These are phyloP conservation scores for Lachnellula suecica DNA, from an alignment of 2,329 filamentous ascomycete species.

Conservation along the genomic window DNA sequence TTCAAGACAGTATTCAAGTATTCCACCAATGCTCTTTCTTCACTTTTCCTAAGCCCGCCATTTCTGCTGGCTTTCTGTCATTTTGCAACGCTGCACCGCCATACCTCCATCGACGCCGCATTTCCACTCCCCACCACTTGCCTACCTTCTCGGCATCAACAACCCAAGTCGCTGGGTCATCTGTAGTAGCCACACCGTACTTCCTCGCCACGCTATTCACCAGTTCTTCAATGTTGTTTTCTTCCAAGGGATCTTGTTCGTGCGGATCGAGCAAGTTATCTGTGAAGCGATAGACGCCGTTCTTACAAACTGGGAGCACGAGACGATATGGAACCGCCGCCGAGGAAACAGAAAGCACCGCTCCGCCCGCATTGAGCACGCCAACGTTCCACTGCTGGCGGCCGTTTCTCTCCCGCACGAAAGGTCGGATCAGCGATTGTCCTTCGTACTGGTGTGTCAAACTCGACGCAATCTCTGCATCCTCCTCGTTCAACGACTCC, in stretches of 20 bases:
- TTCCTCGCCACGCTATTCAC: slow-evolving; percentile 24
- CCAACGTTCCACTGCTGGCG: slow-evolving; percentile 31
- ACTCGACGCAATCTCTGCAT: slow-evolving; percentile 35
- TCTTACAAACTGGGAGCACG: slow-evolving; percentile 27
- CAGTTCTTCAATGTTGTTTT: slow-evolving; percentile 33
- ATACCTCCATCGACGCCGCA: slow-evolving; percentile 27
- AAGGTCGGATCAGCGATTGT: slow-evolving; percentile 45
- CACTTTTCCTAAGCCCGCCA: slow-evolving; percentile 20
- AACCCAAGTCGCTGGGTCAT: slow-evolving; percentile 35
- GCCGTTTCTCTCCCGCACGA: slow-evolving; percentile 33
- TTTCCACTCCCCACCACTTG: slow-evolving; percentile 39
- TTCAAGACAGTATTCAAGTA: slow-evolving; percentile 1
- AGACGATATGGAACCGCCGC: slow-evolving; percentile 24
- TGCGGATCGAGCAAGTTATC: slow-evolving; percentile 35
- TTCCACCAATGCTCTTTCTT: slow-evolving; percentile 30
- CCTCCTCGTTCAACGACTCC: slow-evolving; percentile 36
- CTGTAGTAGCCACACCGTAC: slow-evolving; percentile 27
- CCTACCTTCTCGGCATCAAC: slow-evolving; percentile 36
- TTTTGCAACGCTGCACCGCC: slow-evolving; percentile 21
- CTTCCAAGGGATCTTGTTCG: slow-evolving; percentile 33
- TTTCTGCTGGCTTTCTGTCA: slow-evolving; percentile 25
- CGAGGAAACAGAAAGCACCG: slow-evolving; percentile 24
- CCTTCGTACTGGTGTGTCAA: slow-evolving; percentile 45
- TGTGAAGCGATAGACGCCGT: slow-evolving; percentile 34
- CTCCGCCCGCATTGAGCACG: slow-evolving; percentile 29